A percentile compares a stretch with the other conserved stretches of the same genome.
Conservation (phyloP, 805 yeast genomes). For the Saccharomyces mikatae region DNA sequence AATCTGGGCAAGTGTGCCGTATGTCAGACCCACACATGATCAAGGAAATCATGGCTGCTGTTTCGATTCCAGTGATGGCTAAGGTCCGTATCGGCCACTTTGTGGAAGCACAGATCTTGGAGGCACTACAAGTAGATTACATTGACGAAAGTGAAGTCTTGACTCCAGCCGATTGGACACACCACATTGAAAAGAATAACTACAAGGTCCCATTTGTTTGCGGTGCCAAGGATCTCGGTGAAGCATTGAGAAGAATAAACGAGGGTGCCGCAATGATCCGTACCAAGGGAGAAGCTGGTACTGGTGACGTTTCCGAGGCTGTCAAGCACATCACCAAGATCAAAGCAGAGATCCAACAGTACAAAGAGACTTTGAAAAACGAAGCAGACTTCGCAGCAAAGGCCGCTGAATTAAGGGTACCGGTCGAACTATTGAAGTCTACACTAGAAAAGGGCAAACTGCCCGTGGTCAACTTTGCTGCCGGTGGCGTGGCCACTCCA, state of each 20-base stretch:
- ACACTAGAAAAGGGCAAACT: conserved; percentile 44
- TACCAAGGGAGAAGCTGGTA: conserved; percentile 85
- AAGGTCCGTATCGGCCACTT: conserved; percentile 77
- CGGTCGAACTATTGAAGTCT: conserved; percentile 43
- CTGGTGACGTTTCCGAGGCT: conserved; percentile 80
- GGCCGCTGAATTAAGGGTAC: conserved; percentile 55
- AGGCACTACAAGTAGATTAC: conserved; percentile 66
- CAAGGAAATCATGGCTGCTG: conserved; percentile 56
- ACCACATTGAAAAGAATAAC: conserved; percentile 53
- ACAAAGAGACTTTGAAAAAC: conserved; percentile 32
- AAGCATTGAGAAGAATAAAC: conserved; percentile 66
- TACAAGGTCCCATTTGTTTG: conserved; percentile 75
- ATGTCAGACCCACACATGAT: conserved; percentile 83
- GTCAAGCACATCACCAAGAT: conserved; percentile 64
- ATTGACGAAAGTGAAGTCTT: conserved; percentile 80
- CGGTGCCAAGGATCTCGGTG: conserved; percentile 76
- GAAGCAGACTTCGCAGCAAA: conserved; percentile 40
- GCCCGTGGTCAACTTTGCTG: conserved; percentile 81
- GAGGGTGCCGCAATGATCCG: conserved; percentile 87
- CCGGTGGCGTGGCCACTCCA: conserved; percentile 85
- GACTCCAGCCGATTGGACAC: conserved; percentile 67
- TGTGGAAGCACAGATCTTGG: conserved; percentile 73
- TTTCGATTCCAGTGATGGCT: conserved; percentile 75
- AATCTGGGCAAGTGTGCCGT: conserved; percentile 73
- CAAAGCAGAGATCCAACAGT: conserved; percentile 40